Evolutionary conservation across 2,329 filamentous ascomycete species (phyloP), one percentile per base, ranked within the genome.

Genomic region (Aureobasidium sp.): DNA sequence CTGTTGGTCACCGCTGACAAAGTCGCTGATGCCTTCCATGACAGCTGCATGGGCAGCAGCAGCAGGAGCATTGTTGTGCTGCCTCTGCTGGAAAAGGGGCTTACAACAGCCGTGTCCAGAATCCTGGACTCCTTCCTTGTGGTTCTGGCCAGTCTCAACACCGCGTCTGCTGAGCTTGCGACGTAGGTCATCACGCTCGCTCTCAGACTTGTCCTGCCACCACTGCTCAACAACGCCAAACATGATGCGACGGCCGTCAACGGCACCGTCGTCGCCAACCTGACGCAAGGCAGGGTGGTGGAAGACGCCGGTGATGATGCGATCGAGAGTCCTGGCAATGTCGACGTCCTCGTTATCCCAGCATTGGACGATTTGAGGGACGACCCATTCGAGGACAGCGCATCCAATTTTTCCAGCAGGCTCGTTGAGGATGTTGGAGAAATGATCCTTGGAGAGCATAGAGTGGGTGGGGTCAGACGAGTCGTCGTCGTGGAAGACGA

Each of bases 361-460:
- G 67, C 87, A 89, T 37, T 88, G 78, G 77, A 96, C 94, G 63
- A 96, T 77, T 72, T 95, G 90, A 9, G 93, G 93, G 15, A 96
- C 90, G 23, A 87, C 87, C 90, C 91, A 96, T 61, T 82, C 83
- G 45, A 96, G 78, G 50, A 92, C 84, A 67, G 86, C 83, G 64
- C 87, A 88, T 27, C 92, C 90, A 62, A 91, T 84, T 68, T 87
- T 87, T 60, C 92, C 92, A 47, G 90, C 92, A 45, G 91, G 83
- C 71, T 96, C 91, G 71, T 96, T 96, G 62, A 96, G 81, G 33
- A 87, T 79, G 69, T 95, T 95, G 64, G 87, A 89, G 73, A 96
- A 96, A 74, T 96, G 92, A 69, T 96, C 92, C 77, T 96, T 96
- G 62, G 90, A 91, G 57, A 96, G 78, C 92, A 96, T 96, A 21